Base-by-base conservation (phyloP, 805 yeast genomes). In the Candida patagonica region DNA sequence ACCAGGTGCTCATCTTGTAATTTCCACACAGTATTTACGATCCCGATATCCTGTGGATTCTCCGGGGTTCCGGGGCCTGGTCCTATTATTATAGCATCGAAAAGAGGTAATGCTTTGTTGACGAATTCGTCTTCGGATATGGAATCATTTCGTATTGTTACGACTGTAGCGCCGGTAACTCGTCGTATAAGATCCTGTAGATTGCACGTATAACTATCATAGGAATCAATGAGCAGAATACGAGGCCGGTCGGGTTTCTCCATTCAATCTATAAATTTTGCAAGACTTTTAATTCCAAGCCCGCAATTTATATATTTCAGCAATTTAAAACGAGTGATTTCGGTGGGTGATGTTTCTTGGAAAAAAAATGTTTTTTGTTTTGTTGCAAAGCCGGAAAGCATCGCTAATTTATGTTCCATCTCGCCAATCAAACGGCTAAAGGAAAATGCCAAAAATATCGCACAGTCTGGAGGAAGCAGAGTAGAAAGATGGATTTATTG, bases 31-130 rank as follows among this genome's bases (percentile, higher is more conserved):
- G 60, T 59, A 0, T 77, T 73, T 12, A 88, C 74, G 8, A 86
- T 69, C 0, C 95, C 96, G 22, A 80, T 74, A 52, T 88, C 96
- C 1, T 54, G 49, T 3, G 70, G 53, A 50, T 65, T 62, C 1
- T 62, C 59, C 0, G 98, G 98, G 50, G 83, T 76, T 0, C 99
- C 99, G 0, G 99, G 99, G 0, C 99, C 99, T 0, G 99, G 99
- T 0, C 98, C 98, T 6, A 92, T 69, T 0, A 92, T 76, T 2
- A 92, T 67, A 25, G 86, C 86, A 42, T 82, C 85, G 48, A 85
- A 77, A 6, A 64, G 53, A 0, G 68, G 64, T 15, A 84, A 53
- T 42, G 70, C 66, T 1, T 52, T 43, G 5, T 50, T 48, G 36
- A 81, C 63, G 29, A 57, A 43, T 8, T 36, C 60, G 2, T 48